Percentiles rank a stretch among this genome's conserved stretches.
Evolutionary conservation across 768 basidiomycete genomes (phyloP).

Genomic region (Tulasnella sp.): DNA sequence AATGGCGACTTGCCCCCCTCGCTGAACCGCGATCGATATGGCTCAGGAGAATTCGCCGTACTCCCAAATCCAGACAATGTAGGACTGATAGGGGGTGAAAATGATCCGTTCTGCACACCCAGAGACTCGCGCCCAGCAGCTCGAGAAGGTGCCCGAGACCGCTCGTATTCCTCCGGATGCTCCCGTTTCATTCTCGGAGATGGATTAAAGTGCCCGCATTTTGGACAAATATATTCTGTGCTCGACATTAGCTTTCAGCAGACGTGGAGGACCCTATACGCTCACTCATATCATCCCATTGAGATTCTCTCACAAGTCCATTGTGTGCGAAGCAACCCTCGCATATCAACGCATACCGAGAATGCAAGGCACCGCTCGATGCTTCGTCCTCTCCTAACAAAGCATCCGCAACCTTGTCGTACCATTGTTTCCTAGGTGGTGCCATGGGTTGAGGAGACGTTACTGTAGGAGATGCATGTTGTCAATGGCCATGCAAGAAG

Average conservation of each 20-base stretch:
- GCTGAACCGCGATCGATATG: neutral
- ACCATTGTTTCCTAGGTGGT: constrained; percentile 62
- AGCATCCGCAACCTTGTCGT: constrained; percentile 78
- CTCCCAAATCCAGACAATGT: neutral
- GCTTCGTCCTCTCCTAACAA: constrained; percentile 69
- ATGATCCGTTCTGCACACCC: neutral
- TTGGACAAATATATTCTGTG: constrained; percentile 73
- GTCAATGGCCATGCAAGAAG: neutral
- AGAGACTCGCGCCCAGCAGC: neutral
- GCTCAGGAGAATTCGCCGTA: neutral
- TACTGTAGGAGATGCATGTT: neutral
- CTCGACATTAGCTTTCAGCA: neutral
- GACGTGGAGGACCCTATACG: constrained; percentile 22
- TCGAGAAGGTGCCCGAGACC: neutral
- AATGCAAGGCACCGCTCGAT: constrained; percentile 31
- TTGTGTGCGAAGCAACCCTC: constrained; percentile 80
- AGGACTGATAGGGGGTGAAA: neutral
- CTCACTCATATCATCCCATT: constrained; percentile 76
- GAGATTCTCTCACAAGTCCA: constrained; percentile 68
- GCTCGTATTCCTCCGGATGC: neutral
- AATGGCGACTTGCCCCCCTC: too few species aligned
- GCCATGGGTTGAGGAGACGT: constrained; percentile 27
- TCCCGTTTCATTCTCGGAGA: constrained; percentile 15
- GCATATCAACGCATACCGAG: constrained; percentile 70
- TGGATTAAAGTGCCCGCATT: constrained; percentile 70